Conservation (phyloP, 768 basidiomycete species). For the Paxillus ammoniavirescens region DNA sequence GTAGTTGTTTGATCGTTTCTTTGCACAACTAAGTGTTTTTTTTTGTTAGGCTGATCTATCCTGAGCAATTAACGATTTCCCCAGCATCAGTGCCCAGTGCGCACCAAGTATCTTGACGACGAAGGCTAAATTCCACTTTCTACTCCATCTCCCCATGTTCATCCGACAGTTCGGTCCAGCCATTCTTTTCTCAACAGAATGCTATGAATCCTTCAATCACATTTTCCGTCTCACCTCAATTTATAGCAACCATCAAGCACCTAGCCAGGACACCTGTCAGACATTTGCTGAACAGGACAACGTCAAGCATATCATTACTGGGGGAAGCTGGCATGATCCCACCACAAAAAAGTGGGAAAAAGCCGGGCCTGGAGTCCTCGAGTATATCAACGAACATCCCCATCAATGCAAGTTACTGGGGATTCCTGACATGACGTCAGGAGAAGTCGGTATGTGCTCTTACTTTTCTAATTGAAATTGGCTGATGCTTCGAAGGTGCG, state of each 20-base stretch:
- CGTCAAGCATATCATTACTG: slow-evolving; percentile 8
- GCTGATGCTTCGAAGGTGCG: too few relatives aligned
- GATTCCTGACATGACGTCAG: too few relatives aligned
- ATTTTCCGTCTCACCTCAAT: slow-evolving; percentile 23
- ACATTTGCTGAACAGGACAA: slow-evolving; percentile 1
- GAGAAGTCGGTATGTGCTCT: too few relatives aligned
- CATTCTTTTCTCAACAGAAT: slow-evolving; percentile 25
- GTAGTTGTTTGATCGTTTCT: too few relatives aligned
- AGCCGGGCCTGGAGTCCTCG: too few relatives aligned
- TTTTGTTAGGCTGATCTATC: slow-evolving; percentile 1
- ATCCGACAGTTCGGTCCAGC: slow-evolving; percentile 27
- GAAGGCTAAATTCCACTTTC: slow-evolving; percentile 29
- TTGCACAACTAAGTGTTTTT: slow-evolving; percentile 1
- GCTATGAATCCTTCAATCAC: slow-evolving; percentile 23
- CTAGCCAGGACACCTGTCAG: slow-evolving; percentile 18
- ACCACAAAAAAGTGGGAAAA: too few relatives aligned
- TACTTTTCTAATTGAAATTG: too few relatives aligned
- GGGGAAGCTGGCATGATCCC: neutral
- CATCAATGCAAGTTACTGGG: too few relatives aligned
- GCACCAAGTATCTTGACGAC: slow-evolving; percentile 19
- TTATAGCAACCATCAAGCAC: slow-evolving; percentile 28
- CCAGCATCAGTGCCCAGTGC: slow-evolving; percentile 16
- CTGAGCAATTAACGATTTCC: slow-evolving; percentile 20
- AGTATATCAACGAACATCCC: too few relatives aligned
- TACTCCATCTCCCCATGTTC: slow-evolving; percentile 21